Base-by-base conservation (phyloP, 1,284 basidiomycete genomes). In the Moniliophthora roreri region DNA sequence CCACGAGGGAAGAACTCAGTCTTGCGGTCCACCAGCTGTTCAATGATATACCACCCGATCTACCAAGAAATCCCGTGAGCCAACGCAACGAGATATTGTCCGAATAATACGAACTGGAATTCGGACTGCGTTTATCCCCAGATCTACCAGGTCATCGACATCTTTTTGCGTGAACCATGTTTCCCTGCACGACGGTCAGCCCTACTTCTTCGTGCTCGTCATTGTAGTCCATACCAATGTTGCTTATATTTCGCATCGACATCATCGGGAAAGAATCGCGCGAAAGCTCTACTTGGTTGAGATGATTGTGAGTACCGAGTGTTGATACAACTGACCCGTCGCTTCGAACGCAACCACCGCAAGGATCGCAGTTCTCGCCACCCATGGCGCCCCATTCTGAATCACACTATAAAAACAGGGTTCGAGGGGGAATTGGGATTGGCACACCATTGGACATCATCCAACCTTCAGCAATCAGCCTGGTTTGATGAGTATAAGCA, bases 11-110 rank as follows among this genome's bases (percentile, higher is more conserved):
- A 91, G 42, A 74, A 78, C 62, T 91, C 89, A 2, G 68, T 74
- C 0, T 65, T 63, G 3, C 83, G 75, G 62, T 89, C 64, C 0
- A 91, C 89, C 6, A 91, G 70, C 7, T 72, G 74, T 64, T 91
- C 89, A 13, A 91, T 70, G 44, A 91, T 84, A 89, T 89, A 92
- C 63, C 85, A 92, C 0, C 89, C 89, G 21, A 91, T 77, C 87
- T 89, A 37, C 21, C 11, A 35, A 42, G 4, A 26, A n/a, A 13
- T 53, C 2, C 40, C n/a, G n/a, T n/a, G n/a, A n/a, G 47, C 3
- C 7, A 20, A 20, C 4, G n/a, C n/a, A n/a, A n/a, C 6, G 11
- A n/a, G n/a, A n/a, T 38, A 34, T 18, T 47, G 32, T 13, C 13
- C 18, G 0, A 38, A 20, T 8, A 18, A 9, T 21, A n/a, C n/a